Evolutionary conservation across 2,329 filamentous ascomycete species (phyloP), one percentile per base, ranked within the genome.

Genomic region (Rhynchosporium graminicola): DNA sequence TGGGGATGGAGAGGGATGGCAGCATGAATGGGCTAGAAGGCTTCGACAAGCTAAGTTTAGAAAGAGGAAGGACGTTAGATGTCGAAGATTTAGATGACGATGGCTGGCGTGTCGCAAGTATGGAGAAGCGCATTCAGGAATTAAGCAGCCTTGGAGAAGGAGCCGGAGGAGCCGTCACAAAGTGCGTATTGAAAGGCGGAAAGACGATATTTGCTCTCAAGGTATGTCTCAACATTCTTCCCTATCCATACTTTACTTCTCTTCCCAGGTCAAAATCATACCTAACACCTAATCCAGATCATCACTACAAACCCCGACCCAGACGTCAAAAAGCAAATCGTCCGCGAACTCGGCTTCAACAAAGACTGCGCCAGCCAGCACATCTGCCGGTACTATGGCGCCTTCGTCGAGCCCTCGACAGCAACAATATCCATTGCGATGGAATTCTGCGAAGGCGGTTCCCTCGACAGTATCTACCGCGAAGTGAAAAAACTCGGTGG

Each of bases 241-340:
- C 28, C 31, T 8, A 28, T 9, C 28, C 6, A 26, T 26, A 43
- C 6, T 47, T n/a, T 9, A 12, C 4, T 15, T 7, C 20, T 8
- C 43, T 15, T 26, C 9, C 46, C 52, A 56, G 54, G 29, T 59
- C 42, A 38, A 36, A 20, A 48, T 61, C 59, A 42, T n/a, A 63
- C 52, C 20, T 20, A 20, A 20, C 20, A 20, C 20, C 20, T 20
- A 20, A 59, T 61, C 2, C 66, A 96, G 94, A 90, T 99, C 73
- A 99, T 99, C 74, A 99, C 95, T 2, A 97, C 95, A 40, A 96
- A 98, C 74, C 95, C 95, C 2, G 95, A 99, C 71, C 94, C 95
- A 12, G 94, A 97, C 74, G 92, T 98, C 65, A 98, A 97, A 82
- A 97, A 96, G 76, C 95, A 99, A 77, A 99, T 99, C 71, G 86